Conservation (phyloP, 176 grass and related monocot species). For the Lolium perenne region DNA sequence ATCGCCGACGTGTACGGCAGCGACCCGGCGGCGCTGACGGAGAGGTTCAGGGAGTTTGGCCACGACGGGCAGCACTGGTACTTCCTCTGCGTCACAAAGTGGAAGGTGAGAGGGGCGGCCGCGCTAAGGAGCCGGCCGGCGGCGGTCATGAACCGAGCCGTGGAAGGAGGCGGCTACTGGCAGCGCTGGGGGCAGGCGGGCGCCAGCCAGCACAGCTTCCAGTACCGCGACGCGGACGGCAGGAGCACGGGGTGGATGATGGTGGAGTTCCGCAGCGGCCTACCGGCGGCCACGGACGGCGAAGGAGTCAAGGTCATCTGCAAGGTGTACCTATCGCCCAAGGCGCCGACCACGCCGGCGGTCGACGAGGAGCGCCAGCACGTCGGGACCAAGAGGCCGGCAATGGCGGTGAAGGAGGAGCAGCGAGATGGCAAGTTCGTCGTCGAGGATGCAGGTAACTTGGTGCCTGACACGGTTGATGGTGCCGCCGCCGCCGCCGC, state of each 20-base stretch:
- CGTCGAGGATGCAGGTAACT: background rate
- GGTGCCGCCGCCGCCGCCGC: background rate
- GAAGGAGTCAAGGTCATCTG: background rate
- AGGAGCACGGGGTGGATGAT: background rate
- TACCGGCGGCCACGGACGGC: background rate
- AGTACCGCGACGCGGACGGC: background rate
- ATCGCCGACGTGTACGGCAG: background rate
- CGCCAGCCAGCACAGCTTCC: background rate
- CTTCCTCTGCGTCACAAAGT: background rate
- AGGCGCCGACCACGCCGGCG: no score
- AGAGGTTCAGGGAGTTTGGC: background rate
- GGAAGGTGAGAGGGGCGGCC: background rate
- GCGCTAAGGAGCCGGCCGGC: no score
- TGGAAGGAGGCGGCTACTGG: background rate
- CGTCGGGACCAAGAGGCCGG: background rate
- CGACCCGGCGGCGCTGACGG: background rate
- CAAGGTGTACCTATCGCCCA: background rate
- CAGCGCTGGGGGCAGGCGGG: background rate
- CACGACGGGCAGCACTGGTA: slow-evolving; percentile 19
- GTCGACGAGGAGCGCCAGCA: background rate
- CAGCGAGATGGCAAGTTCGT: background rate
- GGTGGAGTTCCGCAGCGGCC: background rate
- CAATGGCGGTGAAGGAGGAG: background rate
- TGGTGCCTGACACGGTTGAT: background rate
- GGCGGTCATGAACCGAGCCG: background rate